Evolutionary conservation across 1,284 basidiomycete genomes (phyloP), one percentile per base, ranked within the genome.

Genomic region (Moniliophthora roreri): DNA sequence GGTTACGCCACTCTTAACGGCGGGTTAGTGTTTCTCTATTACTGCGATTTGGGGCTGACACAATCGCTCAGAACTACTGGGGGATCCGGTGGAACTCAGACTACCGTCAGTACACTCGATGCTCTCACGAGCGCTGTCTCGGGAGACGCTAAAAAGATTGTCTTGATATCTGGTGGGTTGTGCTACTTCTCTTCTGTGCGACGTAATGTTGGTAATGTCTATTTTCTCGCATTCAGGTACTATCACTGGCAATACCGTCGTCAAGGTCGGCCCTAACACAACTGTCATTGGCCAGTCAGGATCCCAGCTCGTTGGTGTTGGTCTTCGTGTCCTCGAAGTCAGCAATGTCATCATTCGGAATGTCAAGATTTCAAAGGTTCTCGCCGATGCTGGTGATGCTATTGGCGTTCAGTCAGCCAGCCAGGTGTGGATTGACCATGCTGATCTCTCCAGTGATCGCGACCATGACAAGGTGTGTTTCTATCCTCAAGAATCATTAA

Each of bases 271-370:
- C 24, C 67, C 71, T 16, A 77, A 79, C 63, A 79, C 72, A 0
- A 72, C 76, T 11, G 62, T 78, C 39, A 60, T 79, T 24, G 69
- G 70, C 28, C 62, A 61, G 51, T 37, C 58, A 38, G 66, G 66
- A 35, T 64, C 66, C 23, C 55, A 71, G 6, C 72, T 76, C 44
- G 60, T 62, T 41, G 75, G 75, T 41, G 66, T 71, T 54, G 75
- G 75, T 1, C 67, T 77, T 39, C 73, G 77, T 53, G 71, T 78
- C 47, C 56, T 75, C 47, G 60, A 71, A 26, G 69, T 68, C 44
- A 61, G 55, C 35, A 79, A 79, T 53, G 76, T 79, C 48, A 79
- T 79, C 60, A 71, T 78, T 55, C 71, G 77, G 24, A 79, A 79
- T 59, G 60, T 79, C 60, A 77, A 76, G 61, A 72, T 79, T 52